phyloP scores from a whole-genome alignment of 192 early-diverging fungal species.

The Coemansia umbellata region DNA sequence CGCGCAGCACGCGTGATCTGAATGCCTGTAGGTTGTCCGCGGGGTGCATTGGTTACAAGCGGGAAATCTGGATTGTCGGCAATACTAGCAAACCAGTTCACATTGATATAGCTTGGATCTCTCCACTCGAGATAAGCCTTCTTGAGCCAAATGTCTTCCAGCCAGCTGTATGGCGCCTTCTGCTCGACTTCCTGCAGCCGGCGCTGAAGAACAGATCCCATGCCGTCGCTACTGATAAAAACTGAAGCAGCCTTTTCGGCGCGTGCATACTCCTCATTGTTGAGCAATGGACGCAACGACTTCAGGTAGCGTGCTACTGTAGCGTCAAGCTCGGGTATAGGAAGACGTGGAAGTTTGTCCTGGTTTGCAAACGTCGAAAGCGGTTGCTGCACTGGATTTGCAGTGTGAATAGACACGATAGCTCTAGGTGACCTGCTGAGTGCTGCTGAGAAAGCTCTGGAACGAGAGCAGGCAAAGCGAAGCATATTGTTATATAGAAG shows the following conservation, averaged over 20 bases:
- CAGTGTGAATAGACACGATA: too few species aligned
- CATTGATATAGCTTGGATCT: constrained; percentile 78
- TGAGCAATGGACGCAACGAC: constrained; percentile 65
- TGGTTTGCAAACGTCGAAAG: constrained; percentile 65
- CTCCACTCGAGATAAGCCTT: constrained; percentile 86
- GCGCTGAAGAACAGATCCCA: constrained; percentile 72
- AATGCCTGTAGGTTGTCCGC: constrained; percentile 59
- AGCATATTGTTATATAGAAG: background rate
- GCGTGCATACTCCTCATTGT: constrained; percentile 52
- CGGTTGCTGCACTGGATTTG: background rate
- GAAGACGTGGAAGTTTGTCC: constrained; percentile 68
- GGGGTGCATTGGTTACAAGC: constrained; percentile 20
- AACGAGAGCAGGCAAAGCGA: background rate
- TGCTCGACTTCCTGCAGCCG: constrained; percentile 68
- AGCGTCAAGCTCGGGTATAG: constrained; percentile 77
- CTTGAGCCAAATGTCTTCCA: constrained; percentile 81
- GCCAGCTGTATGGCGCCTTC: constrained; percentile 72
- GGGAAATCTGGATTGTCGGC: constrained; percentile 58
- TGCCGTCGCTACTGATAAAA: constrained; percentile 63
- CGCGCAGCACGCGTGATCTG: constrained; percentile 82
- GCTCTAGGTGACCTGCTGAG: too few species aligned
- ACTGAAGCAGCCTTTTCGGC: constrained; percentile 64
- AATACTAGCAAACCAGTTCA: constrained; percentile 83
- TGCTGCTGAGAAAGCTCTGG: too few species aligned
- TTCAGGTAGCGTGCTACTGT: constrained; percentile 77